A percentile compares a stretch with the other conserved stretches of the same genome.
Conservation (phyloP, 345 rosid genomes). For the Sisymbrium altissimum region DNA sequence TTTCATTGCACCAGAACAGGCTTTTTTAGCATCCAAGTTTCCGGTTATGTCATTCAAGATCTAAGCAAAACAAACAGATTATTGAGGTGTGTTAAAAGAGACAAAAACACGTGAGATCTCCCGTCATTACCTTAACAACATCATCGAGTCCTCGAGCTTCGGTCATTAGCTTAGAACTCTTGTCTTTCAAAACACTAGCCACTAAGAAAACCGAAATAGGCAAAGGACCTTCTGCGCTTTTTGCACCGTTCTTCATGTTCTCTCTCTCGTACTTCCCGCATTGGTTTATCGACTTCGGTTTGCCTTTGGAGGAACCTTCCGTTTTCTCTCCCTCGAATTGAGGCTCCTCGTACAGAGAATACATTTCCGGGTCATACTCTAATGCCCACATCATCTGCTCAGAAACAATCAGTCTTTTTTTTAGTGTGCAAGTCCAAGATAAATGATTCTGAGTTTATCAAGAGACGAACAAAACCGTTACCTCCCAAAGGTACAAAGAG, state of each 20-base stretch:
- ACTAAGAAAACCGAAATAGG: conserved; percentile 94
- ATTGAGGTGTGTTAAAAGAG: not conserved
- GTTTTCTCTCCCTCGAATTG: conserved; percentile 42
- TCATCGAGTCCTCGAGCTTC: conserved; percentile 97
- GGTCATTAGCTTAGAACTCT: conserved; percentile 68
- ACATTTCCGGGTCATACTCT: conserved; percentile 88
- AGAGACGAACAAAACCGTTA: conserved; percentile 28
- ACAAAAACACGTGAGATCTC: not conserved
- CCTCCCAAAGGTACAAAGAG: conserved; percentile 99
- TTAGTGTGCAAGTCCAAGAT: not conserved
- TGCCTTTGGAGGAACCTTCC: conserved; percentile 54
- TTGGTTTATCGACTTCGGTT: conserved; percentile 57
- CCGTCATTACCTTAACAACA: conserved; percentile 65
- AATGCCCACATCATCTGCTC: conserved; percentile 99
- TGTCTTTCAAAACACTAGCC: conserved; percentile 95
- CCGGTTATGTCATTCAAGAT: conserved; percentile 91
- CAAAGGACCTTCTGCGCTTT: conserved; percentile 60
- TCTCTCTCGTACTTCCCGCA: conserved; percentile 91
- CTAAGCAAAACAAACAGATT: conserved; percentile 35
- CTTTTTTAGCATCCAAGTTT: conserved; percentile 84
- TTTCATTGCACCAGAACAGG: conserved; percentile 90
- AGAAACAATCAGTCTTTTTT: not conserved
- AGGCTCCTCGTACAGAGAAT: conserved; percentile 63
- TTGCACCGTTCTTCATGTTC: conserved; percentile 59
- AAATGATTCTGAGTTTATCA: not conserved